Evolutionary conservation across 208 protist genomes (phyloP), one percentile per base, ranked within the genome.

Genomic region (Wallacemonas rigidus): DNA sequence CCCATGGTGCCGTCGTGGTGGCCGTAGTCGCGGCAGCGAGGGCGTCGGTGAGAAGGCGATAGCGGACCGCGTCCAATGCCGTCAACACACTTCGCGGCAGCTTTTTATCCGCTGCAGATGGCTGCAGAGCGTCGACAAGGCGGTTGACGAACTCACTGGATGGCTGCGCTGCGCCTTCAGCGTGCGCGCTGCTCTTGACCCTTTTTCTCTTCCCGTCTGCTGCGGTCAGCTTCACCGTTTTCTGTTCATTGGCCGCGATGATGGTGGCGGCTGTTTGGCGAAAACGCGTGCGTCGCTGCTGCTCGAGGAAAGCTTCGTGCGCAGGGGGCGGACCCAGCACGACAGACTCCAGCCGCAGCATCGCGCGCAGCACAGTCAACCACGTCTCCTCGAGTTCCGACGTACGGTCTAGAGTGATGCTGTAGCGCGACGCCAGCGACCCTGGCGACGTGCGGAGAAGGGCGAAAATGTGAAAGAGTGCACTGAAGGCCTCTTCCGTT

Each of bases 371-470:
- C 36, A 75, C 53, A 26, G 61, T 70, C 2, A 82, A 76, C 83
- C 83, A 88, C n/a, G 72, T 58, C 26, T 81, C 83, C 65, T 88
- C 83, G n/a, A 88, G 26, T 14, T 47, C 69, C 51, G 7, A 14
- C 51, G 69, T 69, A 47, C 82, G 79, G 14, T 77, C 17, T 2
- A 8, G 1, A 41, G 38, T 45, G 1, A 87, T 38, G 44, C 61
- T 61, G 57, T 72, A 87, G 48, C 62, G 74, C 35, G 71, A 48
- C 12, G 67, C 50, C 11, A 84, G 79, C 43, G 79, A 12, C 14
- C 60, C 35, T 1, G 58, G 45, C 47, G 75, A 36, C 17, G 82
- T 75, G 36, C 35, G 26, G 36, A 73, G 72, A 2, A 82, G 50
- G 14, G 83, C 81, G 1, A 87, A 41, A 1, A 76, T 65, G 11